These are phyloP conservation scores for Leccinum obscurum DNA, from an alignment of 768 basidiomycete genomes.

Conservation along the genomic window DNA sequence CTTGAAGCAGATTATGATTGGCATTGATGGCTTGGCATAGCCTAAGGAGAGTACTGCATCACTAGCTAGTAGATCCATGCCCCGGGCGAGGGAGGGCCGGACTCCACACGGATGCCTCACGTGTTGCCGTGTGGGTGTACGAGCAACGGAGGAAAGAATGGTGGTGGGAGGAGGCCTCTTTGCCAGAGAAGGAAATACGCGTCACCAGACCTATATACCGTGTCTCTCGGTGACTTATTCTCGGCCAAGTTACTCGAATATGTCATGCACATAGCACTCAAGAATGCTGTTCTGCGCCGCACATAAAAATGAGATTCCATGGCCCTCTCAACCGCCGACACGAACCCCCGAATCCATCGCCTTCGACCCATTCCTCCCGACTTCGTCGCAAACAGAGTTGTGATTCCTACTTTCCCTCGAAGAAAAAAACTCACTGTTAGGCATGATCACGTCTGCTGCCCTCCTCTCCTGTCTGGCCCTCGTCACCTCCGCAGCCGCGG, in stretches of 20 bases:
- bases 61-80: not conserved
- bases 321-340: not conserved
- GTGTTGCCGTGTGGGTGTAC: not conserved
- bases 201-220: not conserved
- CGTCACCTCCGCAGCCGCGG: slow-evolving; percentile 4
- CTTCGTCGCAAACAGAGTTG: not conserved
- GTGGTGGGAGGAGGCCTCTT: not conserved
- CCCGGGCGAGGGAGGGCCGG: not conserved
- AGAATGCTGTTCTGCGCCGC: not conserved
- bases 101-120: not conserved
- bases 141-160: not conserved
- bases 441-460: slow-evolving; percentile 5
- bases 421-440: not conserved
- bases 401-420: not conserved
- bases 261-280: not conserved
- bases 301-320: not conserved
- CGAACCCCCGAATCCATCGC: not conserved
- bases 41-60: not conserved
- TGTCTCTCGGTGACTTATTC: not conserved
- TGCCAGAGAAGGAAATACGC: not conserved
- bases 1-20: too few species aligned
- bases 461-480: slow-evolving; percentile 10
- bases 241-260: not conserved
- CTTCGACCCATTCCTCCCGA: too few species aligned
- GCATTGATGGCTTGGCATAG: too few species aligned